Conservation (phyloP, 768 basidiomycete species). For the Clitopilus hobsonii region DNA sequence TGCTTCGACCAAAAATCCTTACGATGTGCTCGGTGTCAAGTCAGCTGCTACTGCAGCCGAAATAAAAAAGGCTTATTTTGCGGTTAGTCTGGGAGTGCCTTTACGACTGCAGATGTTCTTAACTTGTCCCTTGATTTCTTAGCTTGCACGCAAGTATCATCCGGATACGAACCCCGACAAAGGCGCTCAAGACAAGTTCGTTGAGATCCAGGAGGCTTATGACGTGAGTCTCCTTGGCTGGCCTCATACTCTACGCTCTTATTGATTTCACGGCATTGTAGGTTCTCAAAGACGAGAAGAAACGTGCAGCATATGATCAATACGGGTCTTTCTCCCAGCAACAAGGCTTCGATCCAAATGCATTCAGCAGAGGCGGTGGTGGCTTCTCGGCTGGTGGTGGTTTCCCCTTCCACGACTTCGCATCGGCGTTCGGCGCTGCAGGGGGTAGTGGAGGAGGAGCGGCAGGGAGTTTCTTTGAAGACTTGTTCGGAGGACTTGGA, state of each 20-base stretch:
- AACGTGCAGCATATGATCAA: conserved; percentile 84
- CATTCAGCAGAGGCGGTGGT: conserved; percentile 36
- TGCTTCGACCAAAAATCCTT: conserved; percentile 76
- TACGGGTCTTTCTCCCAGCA: conserved; percentile 92
- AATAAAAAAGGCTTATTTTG: conserved; percentile 97
- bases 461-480: conserved; percentile 73
- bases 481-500: conserved; percentile 75
- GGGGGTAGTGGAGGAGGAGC: conserved; percentile 21
- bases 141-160: conserved; percentile 98
- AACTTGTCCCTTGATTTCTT: conserved; percentile 14
- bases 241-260: conserved; percentile 6
- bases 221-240: conserved; percentile 58
- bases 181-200: conserved; percentile 84
- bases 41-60: conserved; percentile 80
- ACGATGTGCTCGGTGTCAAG: conserved; percentile 83
- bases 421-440: conserved; percentile 48
- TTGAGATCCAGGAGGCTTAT: conserved; percentile 96
- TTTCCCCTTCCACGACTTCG: conserved; percentile 70
- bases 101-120: background rate
- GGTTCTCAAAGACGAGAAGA: conserved; percentile 93
- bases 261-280: conserved; percentile 26
- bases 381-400: conserved; percentile 41
- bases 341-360: conserved; percentile 89
- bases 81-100: conserved; percentile 48
- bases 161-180: conserved; percentile 97